Evolutionary conservation across 2,329 filamentous ascomycete genomes (phyloP).

Genomic region (Alternaria infectoria): DNA sequence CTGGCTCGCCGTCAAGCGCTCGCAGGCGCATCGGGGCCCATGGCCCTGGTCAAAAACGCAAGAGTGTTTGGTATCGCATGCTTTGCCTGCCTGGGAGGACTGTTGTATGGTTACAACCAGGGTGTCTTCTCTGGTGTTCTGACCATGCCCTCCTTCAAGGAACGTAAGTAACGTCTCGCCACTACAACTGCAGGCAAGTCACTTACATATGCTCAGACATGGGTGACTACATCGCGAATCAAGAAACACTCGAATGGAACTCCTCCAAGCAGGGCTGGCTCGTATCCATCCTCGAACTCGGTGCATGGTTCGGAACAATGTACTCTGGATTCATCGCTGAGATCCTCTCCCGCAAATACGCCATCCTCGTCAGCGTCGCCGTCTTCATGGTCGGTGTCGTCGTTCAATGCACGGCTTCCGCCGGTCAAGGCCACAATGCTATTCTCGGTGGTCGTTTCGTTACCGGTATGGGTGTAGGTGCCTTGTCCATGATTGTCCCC

Average conservation of each 20-base stretch:
- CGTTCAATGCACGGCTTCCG: constrained; percentile 67
- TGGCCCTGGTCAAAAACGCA: constrained; percentile 58
- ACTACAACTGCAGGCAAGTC: no score
- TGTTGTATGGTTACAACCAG: constrained; percentile 75
- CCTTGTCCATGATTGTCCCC: constrained; percentile 70
- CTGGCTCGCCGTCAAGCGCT: constrained; percentile 51
- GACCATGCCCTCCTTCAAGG: constrained; percentile 55
- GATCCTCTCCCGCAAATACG: constrained; percentile 70
- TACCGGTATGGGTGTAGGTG: constrained; percentile 72
- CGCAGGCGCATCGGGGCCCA: constrained; percentile 50
- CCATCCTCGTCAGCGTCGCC: constrained; percentile 68
- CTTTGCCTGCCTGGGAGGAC: constrained; percentile 59
- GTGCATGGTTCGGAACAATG: constrained; percentile 75
- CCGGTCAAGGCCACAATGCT: constrained; percentile 58
- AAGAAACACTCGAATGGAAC: constrained; percentile 35
- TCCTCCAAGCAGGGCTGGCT: constrained; percentile 55
- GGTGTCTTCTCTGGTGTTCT: constrained; percentile 76
- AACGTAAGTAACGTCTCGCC: constrained; percentile 32
- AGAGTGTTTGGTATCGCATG: constrained; percentile 62
- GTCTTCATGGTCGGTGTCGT: constrained; percentile 75
- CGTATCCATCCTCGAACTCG: constrained; percentile 72
- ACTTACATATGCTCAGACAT: constrained; percentile 44
- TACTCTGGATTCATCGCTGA: constrained; percentile 74
- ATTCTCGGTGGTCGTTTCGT: constrained; percentile 77
- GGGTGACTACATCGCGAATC: constrained; percentile 44